Evolutionary conservation across 345 rosid species (phyloP).

Genomic region (thale cress (Arabidopsis thaliana)): DNA sequence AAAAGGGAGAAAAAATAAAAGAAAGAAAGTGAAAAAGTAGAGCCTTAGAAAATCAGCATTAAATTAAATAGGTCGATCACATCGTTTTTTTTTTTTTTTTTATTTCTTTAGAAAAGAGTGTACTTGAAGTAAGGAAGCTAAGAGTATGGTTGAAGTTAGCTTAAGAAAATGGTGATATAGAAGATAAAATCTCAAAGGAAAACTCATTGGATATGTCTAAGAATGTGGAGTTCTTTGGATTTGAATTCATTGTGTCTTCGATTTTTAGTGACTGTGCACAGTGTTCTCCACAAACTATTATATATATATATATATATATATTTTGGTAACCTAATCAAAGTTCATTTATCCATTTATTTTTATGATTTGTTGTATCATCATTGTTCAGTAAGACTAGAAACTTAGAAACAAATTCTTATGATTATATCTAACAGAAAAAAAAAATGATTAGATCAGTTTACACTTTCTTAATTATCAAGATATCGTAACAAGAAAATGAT

Average conservation of each 20-base stretch:
- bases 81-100: neutral
- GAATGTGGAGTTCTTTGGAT: slow-evolving; percentile 26
- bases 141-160: slow-evolving; percentile 45
- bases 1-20: slow-evolving; percentile 15
- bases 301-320: neutral
- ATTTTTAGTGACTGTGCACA: slow-evolving; percentile 19
- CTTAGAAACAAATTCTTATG: slow-evolving; percentile 39
- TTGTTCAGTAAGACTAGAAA: slow-evolving; percentile 39
- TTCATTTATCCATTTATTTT: slow-evolving; percentile 7
- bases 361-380: slow-evolving; percentile 29
- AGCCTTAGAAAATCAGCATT: slow-evolving; percentile 46
- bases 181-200: slow-evolving; percentile 23
- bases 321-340: slow-evolving; percentile 1
- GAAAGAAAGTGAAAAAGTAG: slow-evolving; percentile 33
- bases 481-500: slow-evolving; percentile 28
- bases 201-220: slow-evolving; percentile 23
- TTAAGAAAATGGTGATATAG: slow-evolving; percentile 20
- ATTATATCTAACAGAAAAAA: slow-evolving; percentile 39
- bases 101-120: slow-evolving; percentile 33
- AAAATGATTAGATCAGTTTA: slow-evolving; percentile 31
- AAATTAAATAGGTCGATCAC: slow-evolving; percentile 30
- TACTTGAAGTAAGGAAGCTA: slow-evolving; percentile 43
- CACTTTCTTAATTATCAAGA: slow-evolving; percentile 17
- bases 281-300: slow-evolving; percentile 6
- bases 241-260: slow-evolving; percentile 34